Base-by-base conservation (phyloP, 1,284 basidiomycete species). In the Ganoderma sinense region DNA sequence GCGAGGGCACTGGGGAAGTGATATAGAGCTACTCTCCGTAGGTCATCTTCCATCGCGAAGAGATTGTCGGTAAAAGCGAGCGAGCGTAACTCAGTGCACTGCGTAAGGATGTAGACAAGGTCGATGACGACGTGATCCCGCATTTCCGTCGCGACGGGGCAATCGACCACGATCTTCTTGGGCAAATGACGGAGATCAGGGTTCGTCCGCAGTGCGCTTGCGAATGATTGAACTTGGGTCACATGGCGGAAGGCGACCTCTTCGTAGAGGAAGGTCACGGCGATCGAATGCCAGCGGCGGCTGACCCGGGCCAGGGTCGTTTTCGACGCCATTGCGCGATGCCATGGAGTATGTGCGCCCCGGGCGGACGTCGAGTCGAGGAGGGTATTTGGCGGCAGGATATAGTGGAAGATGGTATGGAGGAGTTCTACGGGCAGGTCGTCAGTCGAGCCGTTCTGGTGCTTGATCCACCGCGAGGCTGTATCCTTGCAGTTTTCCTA, bases 341-440 rank as follows among this genome's bases (percentile, higher is more conserved):
- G 45, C 70, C 70, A 71, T 10, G 60, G 58, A 0, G 70, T 67
- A 5, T 29, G 16, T 14, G 63, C 23, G 1, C 68, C 68, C 18
- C 70, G 67, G 18, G 58, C 65, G 33, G 65, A 51, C 11, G 53
- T 64, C 18, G 68, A 68, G 39, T 69, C 70, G 6, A 69, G 59
- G 5, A 71, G 63, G 14, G 62, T 18, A 58, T 11, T 65, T 16
- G 70, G 70, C 14, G 70, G 68, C 10, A 67, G 29, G 10, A 55
- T 45, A 60, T 64, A 69, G 16, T 53, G 67, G 41, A 71, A 67
- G 53, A 71, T 69, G 14, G 41, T 53, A 39, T 69, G 58, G 31
- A 71, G 62, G 33, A 71, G 70, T 20, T 71, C 70, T 13, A 66
- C 59, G 20, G 70, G 70, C 2, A 71, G 53, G 18, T 69, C 70